These are phyloP conservation scores for Scheffersomyces illinoinensis DNA, from an alignment of 1,139 yeast genomes.

Conservation along the genomic window DNA sequence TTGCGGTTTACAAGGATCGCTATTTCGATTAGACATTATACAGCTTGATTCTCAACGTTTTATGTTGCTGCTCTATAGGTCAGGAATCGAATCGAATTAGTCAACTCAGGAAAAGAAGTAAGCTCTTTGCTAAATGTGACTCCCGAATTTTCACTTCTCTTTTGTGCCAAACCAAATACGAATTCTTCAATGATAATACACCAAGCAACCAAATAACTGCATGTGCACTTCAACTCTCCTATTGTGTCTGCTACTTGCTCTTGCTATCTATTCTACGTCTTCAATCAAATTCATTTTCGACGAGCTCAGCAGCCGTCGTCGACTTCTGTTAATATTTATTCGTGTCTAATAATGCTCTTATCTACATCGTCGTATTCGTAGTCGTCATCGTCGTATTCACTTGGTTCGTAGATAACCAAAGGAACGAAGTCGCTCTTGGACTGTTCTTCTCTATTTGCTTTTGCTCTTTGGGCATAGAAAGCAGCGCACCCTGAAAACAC, in stretches of 20 bases:
- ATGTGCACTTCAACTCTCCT: background rate
- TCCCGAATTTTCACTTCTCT: background rate
- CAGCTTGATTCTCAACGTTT: background rate
- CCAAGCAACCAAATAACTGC: background rate
- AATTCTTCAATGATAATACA: background rate
- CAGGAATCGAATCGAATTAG: background rate
- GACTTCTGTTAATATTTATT: background rate
- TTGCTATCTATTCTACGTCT: background rate
- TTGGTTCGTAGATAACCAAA: constrained; percentile 48
- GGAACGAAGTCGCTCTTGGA: constrained; percentile 43
- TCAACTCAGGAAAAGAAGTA: background rate
- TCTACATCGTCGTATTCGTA: constrained; percentile 45
- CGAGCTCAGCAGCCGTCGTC: background rate
- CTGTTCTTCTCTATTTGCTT: constrained; percentile 21
- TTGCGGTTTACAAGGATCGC: constrained; percentile 55
- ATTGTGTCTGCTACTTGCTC: background rate
- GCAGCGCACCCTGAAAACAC: constrained; percentile 45
- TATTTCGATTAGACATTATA: background rate
- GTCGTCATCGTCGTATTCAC: constrained; percentile 51
- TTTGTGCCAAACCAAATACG: background rate
- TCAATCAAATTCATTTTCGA: background rate
- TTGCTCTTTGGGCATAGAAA: constrained; percentile 38
- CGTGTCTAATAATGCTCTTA: constrained; percentile 15
- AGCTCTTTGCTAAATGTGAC: background rate
- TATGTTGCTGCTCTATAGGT: background rate